Conservation (phyloP, 768 basidiomycete species). For the Serpula lacrymans region DNA sequence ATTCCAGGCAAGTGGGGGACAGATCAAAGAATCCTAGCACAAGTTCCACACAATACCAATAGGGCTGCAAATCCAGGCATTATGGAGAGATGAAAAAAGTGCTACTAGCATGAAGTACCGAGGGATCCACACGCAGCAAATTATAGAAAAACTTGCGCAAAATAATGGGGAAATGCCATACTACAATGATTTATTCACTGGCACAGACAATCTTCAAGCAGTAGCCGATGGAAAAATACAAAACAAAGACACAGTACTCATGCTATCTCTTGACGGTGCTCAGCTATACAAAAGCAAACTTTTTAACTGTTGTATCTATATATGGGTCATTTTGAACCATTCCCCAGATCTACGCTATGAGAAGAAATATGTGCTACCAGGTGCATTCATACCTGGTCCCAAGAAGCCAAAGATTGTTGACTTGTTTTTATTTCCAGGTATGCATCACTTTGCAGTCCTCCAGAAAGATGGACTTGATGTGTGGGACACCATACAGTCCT, state of each 20-base stretch:
- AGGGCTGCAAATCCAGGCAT: conserved; percentile 40
- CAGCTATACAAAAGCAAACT: conserved; percentile 38
- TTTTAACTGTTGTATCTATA: conserved; percentile 41
- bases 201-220: conserved; percentile 24
- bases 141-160: conserved; percentile 19
- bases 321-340: conserved; percentile 35
- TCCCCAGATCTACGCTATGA: conserved; percentile 27
- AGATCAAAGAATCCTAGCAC: conserved; percentile 22
- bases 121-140: conserved; percentile 3
- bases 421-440: conserved; percentile 29
- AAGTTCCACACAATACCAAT: conserved; percentile 33
- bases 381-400: conserved; percentile 28
- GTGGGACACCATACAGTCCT: conserved; percentile 24
- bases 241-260: conserved; percentile 30
- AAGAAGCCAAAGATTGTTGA: conserved; percentile 28
- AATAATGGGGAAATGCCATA: conserved; percentile 4
- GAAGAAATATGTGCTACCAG: conserved; percentile 27
- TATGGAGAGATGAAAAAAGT: conserved; percentile 18
- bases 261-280: no score
- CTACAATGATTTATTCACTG: conserved; percentile 29
- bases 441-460: conserved; percentile 29
- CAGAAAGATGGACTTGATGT: conserved; percentile 25
- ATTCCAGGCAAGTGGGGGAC: neutral
- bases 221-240: conserved; percentile 12
- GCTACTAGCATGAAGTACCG: conserved; percentile 26